Base-by-base conservation (phyloP, 1,284 basidiomycete species). In the Naganishia albida region DNA sequence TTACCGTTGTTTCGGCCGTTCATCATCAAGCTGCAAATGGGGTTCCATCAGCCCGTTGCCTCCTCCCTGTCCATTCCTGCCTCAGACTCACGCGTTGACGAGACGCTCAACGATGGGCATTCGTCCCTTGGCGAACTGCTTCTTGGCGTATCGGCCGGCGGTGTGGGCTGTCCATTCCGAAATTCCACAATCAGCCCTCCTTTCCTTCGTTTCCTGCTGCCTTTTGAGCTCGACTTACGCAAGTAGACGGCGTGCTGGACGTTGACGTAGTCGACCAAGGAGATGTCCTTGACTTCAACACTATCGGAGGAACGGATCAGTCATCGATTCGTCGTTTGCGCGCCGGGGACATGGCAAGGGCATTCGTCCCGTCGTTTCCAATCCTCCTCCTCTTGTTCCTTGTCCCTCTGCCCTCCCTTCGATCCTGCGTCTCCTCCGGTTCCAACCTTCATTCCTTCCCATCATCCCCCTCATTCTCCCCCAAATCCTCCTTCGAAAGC, bases 1-100 rank as follows among this genome's bases (percentile, higher is more conserved):
- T 99, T 99, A 80, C 96, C 96, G 85, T 96, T 99, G 90, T 99
- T 99, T 82, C 96, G 93, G 73, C 96, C 96, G 85, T 99, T 97
- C 95, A 99, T 99, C 96, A 99, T 97, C 80, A 96, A 83, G 79
- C 91, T 93, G 73, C 51, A 53, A 65, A 52, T 28, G 42, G 51
- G 51, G 16, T 53, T n/a, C 43, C 54, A 49, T 60, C 62, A 42
- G 63, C 53, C 60, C 25, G n/a, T n/a, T 62, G 64, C 49, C 55
- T n/a, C 7, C 23, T 44, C 39, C 23, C 39, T 18, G 38, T 50
- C 39, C 7, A 10, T 51, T n/a, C 10, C 16, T 26, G 13, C 48
- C 10, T 39, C 25, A 30, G 23, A 81, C 87, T 76, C 78, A 93
- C 92, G 90, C 90, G 86, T 98, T 95, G 72, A 99, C 95, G 74